A percentile compares a stretch with the other conserved stretches of the same genome.
phyloP scores from a whole-genome alignment of 2,329 filamentous ascomycete species.

The Arthroderma uncinatum region DNA sequence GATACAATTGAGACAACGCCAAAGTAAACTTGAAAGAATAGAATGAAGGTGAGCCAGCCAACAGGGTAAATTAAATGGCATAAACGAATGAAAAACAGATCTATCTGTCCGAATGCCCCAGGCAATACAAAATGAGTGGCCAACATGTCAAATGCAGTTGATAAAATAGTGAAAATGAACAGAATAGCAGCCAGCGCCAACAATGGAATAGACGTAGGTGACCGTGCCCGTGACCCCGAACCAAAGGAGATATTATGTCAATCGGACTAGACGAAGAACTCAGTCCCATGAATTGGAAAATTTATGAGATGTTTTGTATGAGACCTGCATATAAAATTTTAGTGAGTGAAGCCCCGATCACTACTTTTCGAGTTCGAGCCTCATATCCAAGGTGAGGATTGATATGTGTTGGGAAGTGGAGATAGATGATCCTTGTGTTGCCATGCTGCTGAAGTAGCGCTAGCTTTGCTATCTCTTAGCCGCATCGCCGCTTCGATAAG shows the following conservation, averaged over 20 bases:
- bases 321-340: background rate
- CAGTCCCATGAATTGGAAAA: background rate
- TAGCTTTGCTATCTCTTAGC: background rate
- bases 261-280: too few relatives aligned
- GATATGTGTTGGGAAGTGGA: background rate
- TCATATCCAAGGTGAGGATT: slow-evolving; percentile 1
- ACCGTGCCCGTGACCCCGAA: background rate
- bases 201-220: background rate
- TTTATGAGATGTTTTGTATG: background rate
- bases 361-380: background rate
- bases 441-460: background rate
- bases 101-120: background rate
- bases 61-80: background rate
- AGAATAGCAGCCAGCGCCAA: background rate
- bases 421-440: background rate
- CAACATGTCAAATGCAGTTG: background rate
- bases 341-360: background rate
- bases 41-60: background rate
- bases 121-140: background rate
- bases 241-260: background rate
- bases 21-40: too few relatives aligned
- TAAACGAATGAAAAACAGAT: background rate
- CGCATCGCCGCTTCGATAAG: background rate
- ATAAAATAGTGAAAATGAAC: background rate
- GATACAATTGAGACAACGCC: too few relatives aligned